Conservation (phyloP, 768 basidiomycete genomes). For the Piloderma croceum region DNA sequence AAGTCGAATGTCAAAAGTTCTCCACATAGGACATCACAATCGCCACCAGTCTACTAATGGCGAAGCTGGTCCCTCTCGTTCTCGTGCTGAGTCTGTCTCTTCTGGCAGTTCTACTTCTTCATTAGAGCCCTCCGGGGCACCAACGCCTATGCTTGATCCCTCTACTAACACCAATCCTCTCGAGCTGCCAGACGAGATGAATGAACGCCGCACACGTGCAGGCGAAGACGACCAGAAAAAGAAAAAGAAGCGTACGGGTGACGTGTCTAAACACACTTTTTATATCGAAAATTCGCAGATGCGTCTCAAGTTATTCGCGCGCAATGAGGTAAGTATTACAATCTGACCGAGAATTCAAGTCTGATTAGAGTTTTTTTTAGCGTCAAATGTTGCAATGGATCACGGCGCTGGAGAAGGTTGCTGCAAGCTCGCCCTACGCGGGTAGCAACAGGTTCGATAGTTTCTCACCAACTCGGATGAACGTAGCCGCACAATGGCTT, state of each 20-base stretch:
- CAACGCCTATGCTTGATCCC: conserved; percentile 69
- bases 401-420: conserved; percentile 78
- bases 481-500: conserved; percentile 96
- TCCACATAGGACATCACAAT: conserved; percentile 28
- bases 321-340: conserved; percentile 60
- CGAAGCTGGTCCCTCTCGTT: conserved; percentile 21
- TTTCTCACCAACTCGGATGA: conserved; percentile 87
- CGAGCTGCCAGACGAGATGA: conserved; percentile 21
- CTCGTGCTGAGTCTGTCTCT: conserved; percentile 32
- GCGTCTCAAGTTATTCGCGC: conserved; percentile 79
- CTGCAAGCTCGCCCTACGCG: conserved; percentile 70
- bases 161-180: conserved; percentile 70
- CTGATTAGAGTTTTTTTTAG: conserved; percentile 30
- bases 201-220: conserved; percentile 13
- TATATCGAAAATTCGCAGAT: conserved; percentile 90
- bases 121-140: too few species aligned
- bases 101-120: conserved; percentile 31
- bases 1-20: conserved; percentile 38
- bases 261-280: conserved; percentile 91
- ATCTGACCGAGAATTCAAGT: conserved; percentile 3
- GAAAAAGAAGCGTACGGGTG: conserved; percentile 43
- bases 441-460: conserved; percentile 85
- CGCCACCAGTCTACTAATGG: conserved; percentile 10
- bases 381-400: conserved; percentile 98
- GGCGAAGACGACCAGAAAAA: conserved; percentile 36